phyloP scores from a whole-genome alignment of 2,329 filamentous ascomycete species.

The Microsporum ferrugineum region DNA sequence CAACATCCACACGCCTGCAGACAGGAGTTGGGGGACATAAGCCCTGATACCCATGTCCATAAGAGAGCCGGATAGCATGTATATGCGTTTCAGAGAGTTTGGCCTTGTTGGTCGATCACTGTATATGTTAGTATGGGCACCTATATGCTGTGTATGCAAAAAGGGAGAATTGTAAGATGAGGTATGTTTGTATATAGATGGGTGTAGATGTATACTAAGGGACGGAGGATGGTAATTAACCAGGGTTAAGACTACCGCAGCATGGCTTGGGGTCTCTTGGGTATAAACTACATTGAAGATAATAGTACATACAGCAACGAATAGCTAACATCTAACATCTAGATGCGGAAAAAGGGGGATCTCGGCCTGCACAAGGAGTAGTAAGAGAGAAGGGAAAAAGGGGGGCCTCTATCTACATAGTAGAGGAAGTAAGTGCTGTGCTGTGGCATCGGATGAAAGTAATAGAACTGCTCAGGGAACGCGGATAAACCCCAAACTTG shows the following conservation, averaged over 20 bases:
- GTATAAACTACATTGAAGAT: constrained; percentile 3
- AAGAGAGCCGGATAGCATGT: not conserved
- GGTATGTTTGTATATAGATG: not conserved
- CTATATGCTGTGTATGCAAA: too few species aligned
- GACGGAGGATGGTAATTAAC: not conserved
- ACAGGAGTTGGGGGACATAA: not conserved
- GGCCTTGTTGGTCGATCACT: too few species aligned
- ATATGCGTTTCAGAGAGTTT: not conserved
- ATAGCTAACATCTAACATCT: not conserved
- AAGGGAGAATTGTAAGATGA: too few species aligned
- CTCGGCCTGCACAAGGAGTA: not conserved
- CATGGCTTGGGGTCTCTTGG: not conserved
- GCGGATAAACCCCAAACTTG: too few species aligned
- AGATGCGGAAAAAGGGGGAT: not conserved
- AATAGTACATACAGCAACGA: not conserved
- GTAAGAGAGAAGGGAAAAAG: not conserved
- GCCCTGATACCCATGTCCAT: not conserved
- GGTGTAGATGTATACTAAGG: not conserved
- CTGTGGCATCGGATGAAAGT: too few species aligned
- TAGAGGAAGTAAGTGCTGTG: too few species aligned
- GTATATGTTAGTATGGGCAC: too few species aligned
- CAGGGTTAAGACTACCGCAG: not conserved
- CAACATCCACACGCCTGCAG: not conserved
- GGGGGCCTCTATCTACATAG: not conserved
- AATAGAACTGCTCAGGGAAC: too few species aligned